Conservation (phyloP, 495 filamentous ascomycete genomes). For the Neurospora tetraspora region DNA sequence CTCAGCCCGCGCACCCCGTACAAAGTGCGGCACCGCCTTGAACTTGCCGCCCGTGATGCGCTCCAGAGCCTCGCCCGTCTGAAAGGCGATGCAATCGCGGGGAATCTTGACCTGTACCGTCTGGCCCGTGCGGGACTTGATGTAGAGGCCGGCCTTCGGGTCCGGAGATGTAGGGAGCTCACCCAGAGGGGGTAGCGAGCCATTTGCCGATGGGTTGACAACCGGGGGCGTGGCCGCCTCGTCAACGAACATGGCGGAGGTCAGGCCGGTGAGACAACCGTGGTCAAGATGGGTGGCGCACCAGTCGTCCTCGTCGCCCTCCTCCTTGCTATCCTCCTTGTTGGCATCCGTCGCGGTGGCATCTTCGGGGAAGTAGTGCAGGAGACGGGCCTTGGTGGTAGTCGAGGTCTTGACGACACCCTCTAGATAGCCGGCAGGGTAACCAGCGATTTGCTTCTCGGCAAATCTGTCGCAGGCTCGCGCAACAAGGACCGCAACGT, state of each 20-base stretch:
- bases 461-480: constrained; percentile 81
- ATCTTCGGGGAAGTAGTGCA: constrained; percentile 82
- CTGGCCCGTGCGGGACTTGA: constrained; percentile 68
- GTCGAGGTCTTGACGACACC: constrained; percentile 73
- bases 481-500: constrained; percentile 79
- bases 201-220: constrained; percentile 17
- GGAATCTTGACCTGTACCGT: constrained; percentile 85
- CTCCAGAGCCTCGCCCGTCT: constrained; percentile 89
- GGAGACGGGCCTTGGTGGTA: constrained; percentile 81
- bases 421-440: constrained; percentile 71
- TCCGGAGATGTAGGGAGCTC: constrained; percentile 71
- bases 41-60: constrained; percentile 81
- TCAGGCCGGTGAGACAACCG: constrained; percentile 87
- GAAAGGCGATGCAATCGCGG: constrained; percentile 82
- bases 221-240: constrained; percentile 47
- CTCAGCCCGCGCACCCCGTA: constrained; percentile 53
- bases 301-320: constrained; percentile 76
- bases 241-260: constrained; percentile 92
- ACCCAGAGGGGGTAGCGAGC: constrained; percentile 34
- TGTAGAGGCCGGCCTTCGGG: constrained; percentile 78
- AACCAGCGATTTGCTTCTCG: constrained; percentile 60
- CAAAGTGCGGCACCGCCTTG: constrained; percentile 93
- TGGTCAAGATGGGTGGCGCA: constrained; percentile 92
- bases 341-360: constrained; percentile 18
- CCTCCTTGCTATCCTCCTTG: constrained; percentile 39